Percentiles rank a stretch among this genome's conserved stretches.
Evolutionary conservation across 2,329 filamentous ascomycete genomes (phyloP).

Genomic region (Colletotrichum liaoningense): DNA sequence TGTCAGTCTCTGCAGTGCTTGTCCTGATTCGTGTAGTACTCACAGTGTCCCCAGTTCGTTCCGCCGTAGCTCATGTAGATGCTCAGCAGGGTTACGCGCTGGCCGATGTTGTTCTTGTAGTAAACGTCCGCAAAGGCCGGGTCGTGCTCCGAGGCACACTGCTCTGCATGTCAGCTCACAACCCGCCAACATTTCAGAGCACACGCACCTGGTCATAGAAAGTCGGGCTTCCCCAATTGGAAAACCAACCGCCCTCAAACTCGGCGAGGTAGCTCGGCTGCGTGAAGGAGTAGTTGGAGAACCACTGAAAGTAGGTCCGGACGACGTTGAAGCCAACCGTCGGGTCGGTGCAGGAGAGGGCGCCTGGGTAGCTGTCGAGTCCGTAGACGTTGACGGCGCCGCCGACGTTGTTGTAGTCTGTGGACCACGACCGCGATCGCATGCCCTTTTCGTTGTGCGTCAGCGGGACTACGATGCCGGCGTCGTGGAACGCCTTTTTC

Average conservation of each 20-base stretch:
- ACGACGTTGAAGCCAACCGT: conserved; percentile 45
- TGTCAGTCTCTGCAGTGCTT: neutral
- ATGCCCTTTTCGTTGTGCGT: conserved; percentile 76
- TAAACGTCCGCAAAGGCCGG: conserved; percentile 82
- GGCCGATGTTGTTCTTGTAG: conserved; percentile 79
- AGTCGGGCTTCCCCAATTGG: conserved; percentile 60
- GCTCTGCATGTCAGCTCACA: conserved; percentile 63
- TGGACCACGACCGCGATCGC: conserved; percentile 58
- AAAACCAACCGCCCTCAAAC: conserved; percentile 65
- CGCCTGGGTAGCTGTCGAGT: conserved; percentile 73
- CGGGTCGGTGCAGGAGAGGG: conserved; percentile 71
- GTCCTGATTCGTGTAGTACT: neutral
- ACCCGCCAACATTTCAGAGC: conserved; percentile 46
- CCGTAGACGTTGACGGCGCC: conserved; percentile 58
- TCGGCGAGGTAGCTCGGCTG: conserved; percentile 65
- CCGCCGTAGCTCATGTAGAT: conserved; percentile 85
- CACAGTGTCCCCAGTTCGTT: conserved; percentile 82
- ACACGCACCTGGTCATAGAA: conserved; percentile 58
- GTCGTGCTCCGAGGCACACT: conserved; percentile 72
- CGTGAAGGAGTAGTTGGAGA: conserved; percentile 64
- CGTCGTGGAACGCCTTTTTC: conserved; percentile 73
- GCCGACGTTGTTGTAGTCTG: conserved; percentile 66
- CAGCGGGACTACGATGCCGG: conserved; percentile 79
- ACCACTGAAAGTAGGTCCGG: conserved; percentile 67
- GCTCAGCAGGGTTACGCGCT: conserved; percentile 75